Conservation (phyloP, 2,329 filamentous ascomycete genomes). For the Fusarium globosum region DNA sequence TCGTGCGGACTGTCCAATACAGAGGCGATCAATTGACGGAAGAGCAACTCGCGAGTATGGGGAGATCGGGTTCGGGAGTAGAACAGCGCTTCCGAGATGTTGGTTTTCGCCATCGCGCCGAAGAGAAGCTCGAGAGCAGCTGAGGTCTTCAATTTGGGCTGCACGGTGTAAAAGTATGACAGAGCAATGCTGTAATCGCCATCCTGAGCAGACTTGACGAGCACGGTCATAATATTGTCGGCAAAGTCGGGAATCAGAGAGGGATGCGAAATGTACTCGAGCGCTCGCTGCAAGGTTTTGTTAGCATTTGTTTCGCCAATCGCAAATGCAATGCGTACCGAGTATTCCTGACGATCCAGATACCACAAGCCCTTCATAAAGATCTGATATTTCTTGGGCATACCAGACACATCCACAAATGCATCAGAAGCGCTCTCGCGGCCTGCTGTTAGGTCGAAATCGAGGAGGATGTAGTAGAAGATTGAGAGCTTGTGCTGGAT, state of each 20-base stretch:
- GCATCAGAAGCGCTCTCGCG: constrained; percentile 61
- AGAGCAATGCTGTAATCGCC: constrained; percentile 74
- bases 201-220: constrained; percentile 70
- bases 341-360: constrained; percentile 77
- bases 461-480: constrained; percentile 85
- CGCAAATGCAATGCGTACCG: constrained; percentile 53
- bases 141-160: constrained; percentile 75
- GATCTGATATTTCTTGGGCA: constrained; percentile 81
- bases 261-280: constrained; percentile 82
- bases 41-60: constrained; percentile 69
- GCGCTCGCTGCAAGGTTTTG: constrained; percentile 62
- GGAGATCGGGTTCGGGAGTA: constrained; percentile 76
- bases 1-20: constrained; percentile 61
- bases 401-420: constrained; percentile 71
- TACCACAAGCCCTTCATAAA: constrained; percentile 87
- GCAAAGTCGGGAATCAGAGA: constrained; percentile 83
- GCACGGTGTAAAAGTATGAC: constrained; percentile 81
- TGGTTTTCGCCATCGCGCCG: constrained; percentile 73
- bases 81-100: constrained; percentile 77
- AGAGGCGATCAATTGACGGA: constrained; percentile 72
- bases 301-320: neutral
- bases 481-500: constrained; percentile 84
- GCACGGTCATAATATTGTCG: constrained; percentile 80
- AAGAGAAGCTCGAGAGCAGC: constrained; percentile 75
- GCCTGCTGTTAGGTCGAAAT: constrained; percentile 69